These are phyloP conservation scores for Ascochyta koolunga DNA, from an alignment of 2,329 filamentous ascomycete species.

Conservation along the genomic window DNA sequence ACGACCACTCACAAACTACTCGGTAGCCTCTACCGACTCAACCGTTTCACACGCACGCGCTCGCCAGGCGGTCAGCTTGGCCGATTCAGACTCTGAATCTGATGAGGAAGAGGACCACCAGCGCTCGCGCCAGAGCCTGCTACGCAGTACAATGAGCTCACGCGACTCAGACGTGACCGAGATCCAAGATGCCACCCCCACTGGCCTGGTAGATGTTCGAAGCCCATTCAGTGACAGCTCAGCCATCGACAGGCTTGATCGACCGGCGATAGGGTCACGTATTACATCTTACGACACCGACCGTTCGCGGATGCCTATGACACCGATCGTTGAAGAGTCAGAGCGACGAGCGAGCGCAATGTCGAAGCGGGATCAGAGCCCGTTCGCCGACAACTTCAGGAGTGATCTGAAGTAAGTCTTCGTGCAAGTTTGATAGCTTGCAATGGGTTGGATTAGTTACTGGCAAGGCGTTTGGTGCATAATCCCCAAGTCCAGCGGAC, in stretches of 20 bases:
- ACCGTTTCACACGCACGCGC: constrained; percentile 42
- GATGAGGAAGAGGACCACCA: constrained; percentile 43
- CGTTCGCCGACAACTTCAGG: constrained; percentile 42
- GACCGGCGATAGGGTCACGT: constrained; percentile 35
- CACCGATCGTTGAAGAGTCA: constrained; percentile 55
- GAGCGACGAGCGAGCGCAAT: constrained; percentile 44
- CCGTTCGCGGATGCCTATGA: constrained; percentile 44
- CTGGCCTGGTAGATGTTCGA: constrained; percentile 27
- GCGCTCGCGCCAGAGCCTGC: constrained; percentile 39
- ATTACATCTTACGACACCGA: constrained; percentile 40
- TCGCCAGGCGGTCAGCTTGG: constrained; percentile 26
- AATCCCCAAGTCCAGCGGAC: constrained; percentile 17
- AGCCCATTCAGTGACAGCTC: constrained; percentile 46
- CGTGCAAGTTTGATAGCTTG: too few relatives aligned
- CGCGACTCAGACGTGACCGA: constrained; percentile 43
- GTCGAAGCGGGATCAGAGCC: constrained; percentile 40
- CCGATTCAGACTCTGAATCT: constrained; percentile 42
- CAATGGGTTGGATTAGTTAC: neutral
- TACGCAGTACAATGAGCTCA: constrained; percentile 32
- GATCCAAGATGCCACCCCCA: constrained; percentile 45
- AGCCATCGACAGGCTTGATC: constrained; percentile 26
- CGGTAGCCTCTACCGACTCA: constrained; percentile 40
- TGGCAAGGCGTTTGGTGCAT: constrained; percentile 20
- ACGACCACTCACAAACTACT: constrained; percentile 41
- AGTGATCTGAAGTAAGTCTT: constrained; percentile 13